These are phyloP conservation scores for Pythium graminicola DNA, from an alignment of 352 stramenopile species.

Conservation along the genomic window DNA sequence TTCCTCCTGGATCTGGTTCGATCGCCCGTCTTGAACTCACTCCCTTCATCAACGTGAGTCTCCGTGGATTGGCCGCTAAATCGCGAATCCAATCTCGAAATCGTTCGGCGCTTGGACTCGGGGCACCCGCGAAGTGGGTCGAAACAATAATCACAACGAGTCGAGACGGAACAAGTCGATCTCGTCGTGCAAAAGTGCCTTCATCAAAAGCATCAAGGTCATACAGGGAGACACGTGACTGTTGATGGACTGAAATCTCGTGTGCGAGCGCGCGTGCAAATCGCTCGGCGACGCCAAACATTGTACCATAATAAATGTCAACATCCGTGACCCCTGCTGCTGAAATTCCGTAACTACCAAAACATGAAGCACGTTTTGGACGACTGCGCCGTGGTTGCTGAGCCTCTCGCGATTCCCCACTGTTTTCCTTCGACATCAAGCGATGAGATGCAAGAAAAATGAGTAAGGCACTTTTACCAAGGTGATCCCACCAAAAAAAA, in stretches of 20 bases:
- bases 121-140: constrained; percentile 93
- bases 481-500: no score
- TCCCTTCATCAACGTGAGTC: no score
- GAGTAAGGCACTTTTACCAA: no score
- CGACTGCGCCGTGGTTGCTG: constrained; percentile 14
- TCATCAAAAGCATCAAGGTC: constrained; percentile 86
- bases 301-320: constrained; percentile 91
- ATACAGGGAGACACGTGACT: constrained; percentile 50
- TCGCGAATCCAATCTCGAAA: constrained; percentile 30
- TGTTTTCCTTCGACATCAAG: background rate
- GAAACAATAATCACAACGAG: constrained; percentile 90
- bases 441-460: no score
- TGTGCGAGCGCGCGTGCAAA: constrained; percentile 80
- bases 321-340: constrained; percentile 34
- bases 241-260: constrained; percentile 47
- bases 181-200: constrained; percentile 20
- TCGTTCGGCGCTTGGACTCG: constrained; percentile 85
- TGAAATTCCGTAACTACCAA: background rate
- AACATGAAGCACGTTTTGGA: background rate
- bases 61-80: background rate
- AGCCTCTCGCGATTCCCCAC: background rate
- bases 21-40: no score
- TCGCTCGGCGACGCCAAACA: constrained; percentile 92
- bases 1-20: background rate
- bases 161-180: constrained; percentile 20